A percentile compares a stretch with the other conserved stretches of the same genome.
These are phyloP conservation scores for Kappamyces sp. DNA, from an alignment of 192 early-diverging fungal genomes.

Conservation along the genomic window DNA sequence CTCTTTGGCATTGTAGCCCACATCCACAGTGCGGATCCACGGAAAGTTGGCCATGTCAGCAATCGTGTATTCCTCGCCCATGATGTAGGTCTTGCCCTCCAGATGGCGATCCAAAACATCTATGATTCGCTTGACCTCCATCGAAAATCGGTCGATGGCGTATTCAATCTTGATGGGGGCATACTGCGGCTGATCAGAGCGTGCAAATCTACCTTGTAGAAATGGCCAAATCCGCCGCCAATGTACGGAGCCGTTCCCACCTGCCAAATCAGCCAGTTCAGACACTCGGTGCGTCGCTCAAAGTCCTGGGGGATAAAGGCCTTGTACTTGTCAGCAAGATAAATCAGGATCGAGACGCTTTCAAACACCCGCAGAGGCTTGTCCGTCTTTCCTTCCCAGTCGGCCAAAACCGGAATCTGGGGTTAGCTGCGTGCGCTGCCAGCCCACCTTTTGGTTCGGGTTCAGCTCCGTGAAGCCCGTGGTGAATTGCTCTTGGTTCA, in stretches of 20 bases:
- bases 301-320: slow-evolving; percentile 31
- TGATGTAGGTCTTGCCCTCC: slow-evolving; percentile 19
- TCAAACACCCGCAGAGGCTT: slow-evolving; percentile 42
- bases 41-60: slow-evolving; percentile 39
- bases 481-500: slow-evolving; percentile 25
- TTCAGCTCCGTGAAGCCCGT: slow-evolving; percentile 38
- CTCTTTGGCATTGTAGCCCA: slow-evolving; percentile 13
- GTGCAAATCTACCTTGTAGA: slow-evolving; percentile 8
- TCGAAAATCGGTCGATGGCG: slow-evolving; percentile 30
- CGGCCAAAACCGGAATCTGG: slow-evolving; percentile 27
- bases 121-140: slow-evolving; percentile 34
- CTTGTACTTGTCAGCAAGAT: slow-evolving; percentile 38
- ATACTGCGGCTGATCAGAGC: not conserved
- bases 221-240: slow-evolving; percentile 36
- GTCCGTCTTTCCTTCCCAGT: slow-evolving; percentile 26
- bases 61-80: slow-evolving; percentile 27
- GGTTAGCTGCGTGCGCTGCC: no score
- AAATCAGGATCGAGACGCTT: slow-evolving; percentile 39
- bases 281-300: slow-evolving; percentile 18
- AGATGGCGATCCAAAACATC: slow-evolving; percentile 28
- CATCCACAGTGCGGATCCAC: slow-evolving; percentile 19
- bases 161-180: slow-evolving; percentile 34
- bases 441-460: slow-evolving; percentile 28
- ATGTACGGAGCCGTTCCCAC: slow-evolving; percentile 29
- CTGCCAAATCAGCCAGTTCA: slow-evolving; percentile 33